Conservation (phyloP, 805 yeast genomes). For the Sungouiozyma intestinalis region DNA sequence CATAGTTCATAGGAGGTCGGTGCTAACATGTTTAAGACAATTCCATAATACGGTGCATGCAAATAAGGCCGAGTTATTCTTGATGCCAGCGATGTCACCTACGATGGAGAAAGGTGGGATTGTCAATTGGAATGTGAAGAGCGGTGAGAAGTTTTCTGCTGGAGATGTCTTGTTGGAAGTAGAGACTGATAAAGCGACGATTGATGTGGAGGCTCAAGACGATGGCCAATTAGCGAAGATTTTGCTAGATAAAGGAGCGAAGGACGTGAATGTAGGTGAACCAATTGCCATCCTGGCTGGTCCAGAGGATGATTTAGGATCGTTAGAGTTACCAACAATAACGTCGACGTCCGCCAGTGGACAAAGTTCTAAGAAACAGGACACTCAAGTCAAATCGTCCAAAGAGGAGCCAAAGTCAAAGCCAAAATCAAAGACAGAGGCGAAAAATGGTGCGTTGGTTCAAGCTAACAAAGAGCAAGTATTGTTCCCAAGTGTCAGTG, state of each 20-base stretch:
- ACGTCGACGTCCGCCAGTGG: no score
- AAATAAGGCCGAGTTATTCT: slow-evolving; percentile 39
- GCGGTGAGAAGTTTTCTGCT: slow-evolving; percentile 58
- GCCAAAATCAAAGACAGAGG: slow-evolving; percentile 7
- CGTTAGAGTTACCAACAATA: slow-evolving; percentile 45
- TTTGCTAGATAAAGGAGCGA: slow-evolving; percentile 55
- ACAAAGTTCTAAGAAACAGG: no score
- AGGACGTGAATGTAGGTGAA: slow-evolving; percentile 72
- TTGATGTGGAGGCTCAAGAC: slow-evolving; percentile 81
- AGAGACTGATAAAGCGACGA: slow-evolving; percentile 80
- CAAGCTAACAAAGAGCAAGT: slow-evolving; percentile 20
- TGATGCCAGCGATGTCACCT: slow-evolving; percentile 99
- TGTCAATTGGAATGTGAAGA: slow-evolving; percentile 78
- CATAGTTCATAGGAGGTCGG: background rate
- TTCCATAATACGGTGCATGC: slow-evolving; percentile 19
- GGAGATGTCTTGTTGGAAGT: slow-evolving; percentile 80
- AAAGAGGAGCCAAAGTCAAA: slow-evolving; percentile 5
- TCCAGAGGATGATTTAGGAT: slow-evolving; percentile 66
- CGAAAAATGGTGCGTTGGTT: slow-evolving; percentile 4
- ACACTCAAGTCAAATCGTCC: no score
- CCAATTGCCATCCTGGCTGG: slow-evolving; percentile 88
- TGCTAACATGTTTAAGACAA: slow-evolving; percentile 5
- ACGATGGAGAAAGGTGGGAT: slow-evolving; percentile 96
- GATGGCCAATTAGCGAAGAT: slow-evolving; percentile 86
- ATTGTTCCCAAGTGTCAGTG: slow-evolving; percentile 69